These are phyloP conservation scores for Penicillium sp. DNA, from an alignment of 2,329 filamentous ascomycete genomes.

Conservation along the genomic window DNA sequence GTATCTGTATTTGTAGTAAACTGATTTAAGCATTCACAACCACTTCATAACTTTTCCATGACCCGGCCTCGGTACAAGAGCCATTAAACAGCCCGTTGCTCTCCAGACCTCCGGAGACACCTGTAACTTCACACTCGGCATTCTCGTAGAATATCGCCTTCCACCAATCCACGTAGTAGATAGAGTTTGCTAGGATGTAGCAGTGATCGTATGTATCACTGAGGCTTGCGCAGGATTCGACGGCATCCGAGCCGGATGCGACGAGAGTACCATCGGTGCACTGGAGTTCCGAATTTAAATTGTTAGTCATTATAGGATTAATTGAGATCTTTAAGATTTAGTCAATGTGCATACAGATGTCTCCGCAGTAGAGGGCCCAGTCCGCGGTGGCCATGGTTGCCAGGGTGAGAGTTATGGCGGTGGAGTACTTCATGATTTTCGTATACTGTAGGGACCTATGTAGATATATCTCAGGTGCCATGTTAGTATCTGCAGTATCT, in stretches of 20 bases:
- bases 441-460: too few species aligned
- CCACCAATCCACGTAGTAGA: background rate
- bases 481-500: too few species aligned
- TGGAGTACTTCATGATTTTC: background rate
- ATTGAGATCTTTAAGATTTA: background rate
- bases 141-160: background rate
- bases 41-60: background rate
- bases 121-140: background rate
- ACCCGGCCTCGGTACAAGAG: background rate
- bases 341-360: background rate
- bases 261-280: background rate
- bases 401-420: background rate
- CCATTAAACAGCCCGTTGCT: background rate
- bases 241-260: background rate
- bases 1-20: background rate
- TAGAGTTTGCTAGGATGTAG: background rate
- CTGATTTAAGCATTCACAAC: background rate
- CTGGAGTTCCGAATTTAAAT: background rate
- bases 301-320: background rate
- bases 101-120: background rate
- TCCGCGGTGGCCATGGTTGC: background rate
- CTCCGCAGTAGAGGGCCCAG: constrained; percentile 1
- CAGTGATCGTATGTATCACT: background rate
- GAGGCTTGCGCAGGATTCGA: background rate
- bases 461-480: too few species aligned